Base-by-base conservation (phyloP, 2,329 filamentous ascomycete species). In the Sporothrix euskadiensis region DNA sequence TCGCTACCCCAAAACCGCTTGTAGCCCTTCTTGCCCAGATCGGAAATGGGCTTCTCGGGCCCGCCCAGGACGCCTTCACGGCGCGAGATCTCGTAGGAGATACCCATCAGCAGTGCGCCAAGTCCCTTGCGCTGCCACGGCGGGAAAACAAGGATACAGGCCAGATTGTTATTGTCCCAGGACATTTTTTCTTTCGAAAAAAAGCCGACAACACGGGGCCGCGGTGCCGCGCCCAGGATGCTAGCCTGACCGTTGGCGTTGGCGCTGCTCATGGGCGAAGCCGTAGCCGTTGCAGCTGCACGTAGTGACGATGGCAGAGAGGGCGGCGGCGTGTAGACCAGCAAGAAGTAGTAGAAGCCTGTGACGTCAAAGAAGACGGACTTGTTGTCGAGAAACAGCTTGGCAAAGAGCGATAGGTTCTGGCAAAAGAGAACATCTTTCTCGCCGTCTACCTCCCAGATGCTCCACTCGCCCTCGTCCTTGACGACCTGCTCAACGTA, bases 161-260 rank as follows among this genome's bases (percentile, higher is more conserved):
- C 96, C 5, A 99, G 87, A 77, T 98, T 99, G 82, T 99, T 98
- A 79, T 95, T 94, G 79, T 99, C 96, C 95, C 96, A 99, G 3
- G 94, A 97, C 86, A 98, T 92, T 81, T 98, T 98, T 82, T 99
- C 96, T 81, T 99, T 98, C 76, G 93, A 97, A 84, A 98, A 99
- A 86, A 98, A 98, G n/a, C 96, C 96, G 0, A 95, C 89, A 41
- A 98, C 90, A 56, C 81, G 80, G 39, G 76, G 72, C 5, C 76
- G 75, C 14, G 63, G 73, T 6, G 71, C 66, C 2, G 74, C 63
- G 8, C 66, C 74, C 12, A 72, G 39, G 52, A 68, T 71, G 49
- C 65, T 70, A 14, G 70, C 63, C 19, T 47, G 68, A 35, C 63
- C 65, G 49, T 61, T 52, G 35, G 47, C 69, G 30, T 32, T 32